A percentile compares a stretch with the other conserved stretches of the same genome.
Conservation (phyloP, 352 stramenopile species). For the Globisporangium cystogenes region DNA sequence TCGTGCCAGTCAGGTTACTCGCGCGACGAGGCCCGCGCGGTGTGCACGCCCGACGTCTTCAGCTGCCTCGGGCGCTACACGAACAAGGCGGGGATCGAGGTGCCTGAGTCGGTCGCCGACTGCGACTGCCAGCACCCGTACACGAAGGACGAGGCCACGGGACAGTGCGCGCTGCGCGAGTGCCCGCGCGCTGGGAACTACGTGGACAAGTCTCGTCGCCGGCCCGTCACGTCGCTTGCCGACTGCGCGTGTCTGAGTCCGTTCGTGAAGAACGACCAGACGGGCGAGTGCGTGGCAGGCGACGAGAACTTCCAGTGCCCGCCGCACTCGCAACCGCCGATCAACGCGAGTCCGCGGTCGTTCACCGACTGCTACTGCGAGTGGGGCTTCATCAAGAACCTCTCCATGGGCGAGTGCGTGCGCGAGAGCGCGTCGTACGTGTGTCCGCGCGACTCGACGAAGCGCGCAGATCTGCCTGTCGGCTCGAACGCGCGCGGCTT, state of each 20-base stretch:
- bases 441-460: conserved; percentile 55
- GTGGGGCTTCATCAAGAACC: conserved; percentile 60
- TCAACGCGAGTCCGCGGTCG: conserved; percentile 23
- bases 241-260: conserved; percentile 64
- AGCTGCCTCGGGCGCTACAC: conserved; percentile 56
- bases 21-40: conserved; percentile 33
- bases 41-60: conserved; percentile 32
- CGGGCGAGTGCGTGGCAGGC: conserved; percentile 49
- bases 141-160: conserved; percentile 51
- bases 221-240: conserved; percentile 45
- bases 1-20: conserved; percentile 20
- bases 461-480: conserved; percentile 28
- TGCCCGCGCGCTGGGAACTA: conserved; percentile 81
- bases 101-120: conserved; percentile 47
- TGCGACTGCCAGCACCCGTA: conserved; percentile 75
- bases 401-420: conserved; percentile 29
- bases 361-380: conserved; percentile 73
- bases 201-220: conserved; percentile 28
- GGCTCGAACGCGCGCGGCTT: conserved; percentile 49
- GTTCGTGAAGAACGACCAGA: conserved; percentile 67
- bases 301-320: conserved; percentile 27
- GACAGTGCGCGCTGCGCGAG: conserved; percentile 39
- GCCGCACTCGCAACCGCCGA: conserved; percentile 24
- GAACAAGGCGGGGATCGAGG: conserved; percentile 20
- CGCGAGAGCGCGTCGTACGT: conserved; percentile 49